Evolutionary conservation across 208 protist genomes (phyloP).

Genomic region (Acanthamoeba triangularis): DNA sequence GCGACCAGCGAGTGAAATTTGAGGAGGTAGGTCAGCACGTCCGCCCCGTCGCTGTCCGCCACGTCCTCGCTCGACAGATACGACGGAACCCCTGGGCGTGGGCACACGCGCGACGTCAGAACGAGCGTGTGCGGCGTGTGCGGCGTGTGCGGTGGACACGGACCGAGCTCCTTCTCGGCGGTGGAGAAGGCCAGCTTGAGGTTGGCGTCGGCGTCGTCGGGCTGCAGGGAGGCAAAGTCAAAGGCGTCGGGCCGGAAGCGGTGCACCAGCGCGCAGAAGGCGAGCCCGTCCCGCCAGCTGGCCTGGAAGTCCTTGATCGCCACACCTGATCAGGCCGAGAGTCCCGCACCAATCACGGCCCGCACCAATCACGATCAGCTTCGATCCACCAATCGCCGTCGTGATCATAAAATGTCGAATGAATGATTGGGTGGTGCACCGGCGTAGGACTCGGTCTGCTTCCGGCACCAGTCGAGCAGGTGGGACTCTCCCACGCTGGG

Average conservation of each 20-base stretch:
- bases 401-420: too few species aligned
- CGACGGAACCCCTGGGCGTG: not conserved
- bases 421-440: not conserved
- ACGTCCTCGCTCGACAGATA: slow-evolving; percentile 5
- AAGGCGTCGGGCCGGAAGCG: slow-evolving; percentile 62
- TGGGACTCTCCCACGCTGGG: not conserved
- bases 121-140: not conserved
- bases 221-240: not conserved
- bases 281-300: slow-evolving; percentile 84
- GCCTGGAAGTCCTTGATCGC: slow-evolving; percentile 89
- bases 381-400: too few species aligned
- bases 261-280: slow-evolving; percentile 88
- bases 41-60: not conserved
- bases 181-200: slow-evolving; percentile 18
- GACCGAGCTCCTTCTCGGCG: slow-evolving; percentile 1
- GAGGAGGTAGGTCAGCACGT: slow-evolving; percentile 16
- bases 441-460: not conserved
- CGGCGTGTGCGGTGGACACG: not conserved
- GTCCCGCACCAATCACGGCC: too few species aligned
- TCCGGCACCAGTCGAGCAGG: slow-evolving; percentile 19
- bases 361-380: not conserved
- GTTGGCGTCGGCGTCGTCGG: not conserved
- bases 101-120: not conserved
- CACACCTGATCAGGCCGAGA: too few species aligned
- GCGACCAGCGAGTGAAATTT: not conserved